Conservation (phyloP, 257 asterid genomes). For the Plantago ovata region DNA sequence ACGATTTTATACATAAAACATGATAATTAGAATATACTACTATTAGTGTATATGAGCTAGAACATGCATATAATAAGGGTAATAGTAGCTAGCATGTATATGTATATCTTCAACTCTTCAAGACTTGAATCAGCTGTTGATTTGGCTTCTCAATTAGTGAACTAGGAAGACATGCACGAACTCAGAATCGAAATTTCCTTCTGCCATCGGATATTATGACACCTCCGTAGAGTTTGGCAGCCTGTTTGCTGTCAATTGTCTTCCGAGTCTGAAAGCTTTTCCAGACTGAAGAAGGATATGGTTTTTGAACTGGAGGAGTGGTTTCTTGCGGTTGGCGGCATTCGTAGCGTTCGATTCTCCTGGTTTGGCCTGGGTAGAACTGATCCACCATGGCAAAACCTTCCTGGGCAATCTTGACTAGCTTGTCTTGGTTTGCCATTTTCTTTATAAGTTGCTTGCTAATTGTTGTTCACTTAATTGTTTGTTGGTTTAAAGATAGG, state of each 20-base stretch:
- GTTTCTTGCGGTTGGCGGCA: conserved; percentile 13
- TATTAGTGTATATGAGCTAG: too few relatives aligned
- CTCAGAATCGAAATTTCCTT: conserved; percentile 20
- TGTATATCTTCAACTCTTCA: too few relatives aligned
- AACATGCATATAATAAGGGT: too few relatives aligned
- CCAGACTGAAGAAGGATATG: conserved; percentile 18
- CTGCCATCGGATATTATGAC: conserved; percentile 22
- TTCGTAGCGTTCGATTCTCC: conserved; percentile 16
- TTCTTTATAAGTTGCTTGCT: too few relatives aligned
- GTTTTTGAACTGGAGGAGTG: conserved; percentile 11
- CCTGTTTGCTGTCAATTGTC: conserved; percentile 39
- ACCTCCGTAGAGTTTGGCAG: conserved; percentile 43
- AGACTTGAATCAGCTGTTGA: too few relatives aligned
- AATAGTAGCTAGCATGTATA: too few relatives aligned
- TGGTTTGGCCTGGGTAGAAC: conserved; percentile 13
- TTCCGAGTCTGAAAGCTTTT: conserved; percentile 23
- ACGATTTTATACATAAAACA: too few relatives aligned
- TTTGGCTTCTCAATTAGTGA: too few relatives aligned
- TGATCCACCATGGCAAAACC: conserved; percentile 32
- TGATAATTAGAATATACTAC: too few relatives aligned
- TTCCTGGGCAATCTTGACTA: conserved; percentile 40
- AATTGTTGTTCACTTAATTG: too few relatives aligned
- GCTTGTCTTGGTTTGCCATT: conserved; percentile 35
- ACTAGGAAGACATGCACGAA: too few relatives aligned
- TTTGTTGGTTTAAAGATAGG: too few relatives aligned